Evolutionary conservation across 345 rosid species (phyloP), one percentile per base, ranked within the genome.

Genomic region (Limnanthes douglasii): DNA sequence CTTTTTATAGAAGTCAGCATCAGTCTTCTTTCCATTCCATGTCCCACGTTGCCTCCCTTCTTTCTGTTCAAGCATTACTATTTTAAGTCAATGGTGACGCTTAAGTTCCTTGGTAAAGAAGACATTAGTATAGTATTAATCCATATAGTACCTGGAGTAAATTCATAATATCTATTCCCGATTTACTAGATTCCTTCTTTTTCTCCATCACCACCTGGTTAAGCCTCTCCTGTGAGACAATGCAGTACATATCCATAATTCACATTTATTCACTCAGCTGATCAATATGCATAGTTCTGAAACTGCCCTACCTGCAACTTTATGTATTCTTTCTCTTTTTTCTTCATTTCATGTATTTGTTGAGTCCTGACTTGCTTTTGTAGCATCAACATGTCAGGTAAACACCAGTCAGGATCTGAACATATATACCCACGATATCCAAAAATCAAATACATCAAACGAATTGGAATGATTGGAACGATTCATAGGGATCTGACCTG

Each of bases 121-220:
- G n/a, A n/a, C n/a, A n/a, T n/a, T n/a, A 15, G 18, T 22, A 2
- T 46, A n/a, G 22, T 13, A 13, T 2, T 11, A 22, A n/a, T 12
- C 14, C 5, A 41, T 36, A 4, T 40, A 42, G 39, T 57, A 84
- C 96, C 96, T 90, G 96, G 57, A 90, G 80, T 54, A 90, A 58
- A 67, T 84, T 90, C 96, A 90, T 90, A 43, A 90, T 84, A 57
- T 90, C 96, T 94, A 90, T 90, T 51, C 98, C 96, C 13, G 98
- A 84, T 57, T n/a, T n/a, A n/a, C 63, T 75, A 2, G 96, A 70
- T 78, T 90, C 98, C 66, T 84, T 90, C 78, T 80, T 90, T 56
- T 90, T 90, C 72, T 90, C 98, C 92, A 80, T 84, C 65, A 90
- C 58, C 20, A 90, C 98, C 70, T 84, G 98, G 46, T 84, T 90